Base-by-base conservation (phyloP, 805 yeast species). In the Yamadazyma akitaensis region DNA sequence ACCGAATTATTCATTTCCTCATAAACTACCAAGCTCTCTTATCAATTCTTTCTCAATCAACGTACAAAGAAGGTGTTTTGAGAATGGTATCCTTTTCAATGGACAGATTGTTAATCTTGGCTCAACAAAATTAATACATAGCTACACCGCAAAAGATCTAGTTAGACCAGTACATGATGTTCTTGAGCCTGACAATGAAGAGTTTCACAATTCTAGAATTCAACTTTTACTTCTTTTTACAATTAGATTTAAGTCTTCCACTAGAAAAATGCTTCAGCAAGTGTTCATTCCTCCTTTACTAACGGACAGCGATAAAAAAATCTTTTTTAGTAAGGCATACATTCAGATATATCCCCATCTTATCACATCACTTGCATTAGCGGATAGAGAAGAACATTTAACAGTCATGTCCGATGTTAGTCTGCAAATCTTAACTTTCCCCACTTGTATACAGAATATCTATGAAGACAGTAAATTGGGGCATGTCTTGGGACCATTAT, bases 151-250 rank as follows among this genome's bases (percentile, higher is more conserved):
- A 9, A 44, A 42, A n/a, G 57, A 54, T 33, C 51, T 61, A 19
- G 40, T 41, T 11, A 51, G 48, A 28, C 54, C 63, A 8, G 44
- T 43, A 6, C 50, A 47, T 26, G 44, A 45, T 6, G 46, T 58
- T 2, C 46, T 59, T 14, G 51, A 53, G 9, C 48, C 53, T 7
- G 39, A 43, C 11, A 34, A 41, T 25, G 51, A 52, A 30, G 26
- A 32, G n/a, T 44, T 50, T n/a, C 35, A 36, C 26, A 51, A 59
- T 25, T 72, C 87, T 13, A 71, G 88, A 54, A 57, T 85, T 11
- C 90, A 85, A 58, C 72, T 68, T 53, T 55, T 86, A 18, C 62
- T 84, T 32, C 73, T 71, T 48, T 77, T 84, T 48, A 87, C 85
- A 50, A 70, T 79, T 33, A 70, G 94, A 52, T 75, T 76, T 30